Conservation (phyloP, 257 asterid genomes). For the Jaltomata sinuosa region DNA sequence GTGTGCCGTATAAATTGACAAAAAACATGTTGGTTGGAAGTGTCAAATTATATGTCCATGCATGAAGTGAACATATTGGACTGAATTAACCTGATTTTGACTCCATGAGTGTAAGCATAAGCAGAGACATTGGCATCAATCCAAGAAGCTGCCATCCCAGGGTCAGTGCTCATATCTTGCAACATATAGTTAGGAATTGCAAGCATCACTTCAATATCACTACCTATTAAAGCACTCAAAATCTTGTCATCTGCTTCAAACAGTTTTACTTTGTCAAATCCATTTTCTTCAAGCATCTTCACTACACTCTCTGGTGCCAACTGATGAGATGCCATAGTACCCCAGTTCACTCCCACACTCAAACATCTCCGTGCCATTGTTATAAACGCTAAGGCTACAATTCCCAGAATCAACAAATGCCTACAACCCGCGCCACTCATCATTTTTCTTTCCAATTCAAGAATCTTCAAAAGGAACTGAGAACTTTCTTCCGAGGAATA, state of each 20-base stretch:
- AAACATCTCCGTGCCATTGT: background rate
- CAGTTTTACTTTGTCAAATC: constrained; percentile 69
- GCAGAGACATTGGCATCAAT: constrained; percentile 71
- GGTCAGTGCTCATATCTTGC: constrained; percentile 51
- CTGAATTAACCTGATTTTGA: constrained; percentile 52
- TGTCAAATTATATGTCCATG: background rate
- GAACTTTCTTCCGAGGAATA: background rate
- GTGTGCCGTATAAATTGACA: background rate
- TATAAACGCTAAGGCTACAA: background rate
- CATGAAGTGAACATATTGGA: background rate
- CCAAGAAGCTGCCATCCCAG: constrained; percentile 65
- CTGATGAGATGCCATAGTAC: constrained; percentile 71
- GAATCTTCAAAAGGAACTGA: too few species aligned
- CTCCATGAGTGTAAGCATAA: constrained; percentile 54
- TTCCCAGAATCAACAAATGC: background rate
- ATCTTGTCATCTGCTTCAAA: constrained; percentile 75
- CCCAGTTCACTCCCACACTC: constrained; percentile 87
- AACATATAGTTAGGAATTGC: constrained; percentile 87
- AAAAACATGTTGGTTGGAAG: background rate
- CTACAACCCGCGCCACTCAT: background rate
- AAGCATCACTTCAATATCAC: constrained; percentile 63
- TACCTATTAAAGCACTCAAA: constrained; percentile 54
- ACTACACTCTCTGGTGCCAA: constrained; percentile 54
- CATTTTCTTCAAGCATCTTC: constrained; percentile 61
- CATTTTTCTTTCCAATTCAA: background rate